Base-by-base conservation (phyloP, 306 rosid species). In the Quercus ilex region DNA sequence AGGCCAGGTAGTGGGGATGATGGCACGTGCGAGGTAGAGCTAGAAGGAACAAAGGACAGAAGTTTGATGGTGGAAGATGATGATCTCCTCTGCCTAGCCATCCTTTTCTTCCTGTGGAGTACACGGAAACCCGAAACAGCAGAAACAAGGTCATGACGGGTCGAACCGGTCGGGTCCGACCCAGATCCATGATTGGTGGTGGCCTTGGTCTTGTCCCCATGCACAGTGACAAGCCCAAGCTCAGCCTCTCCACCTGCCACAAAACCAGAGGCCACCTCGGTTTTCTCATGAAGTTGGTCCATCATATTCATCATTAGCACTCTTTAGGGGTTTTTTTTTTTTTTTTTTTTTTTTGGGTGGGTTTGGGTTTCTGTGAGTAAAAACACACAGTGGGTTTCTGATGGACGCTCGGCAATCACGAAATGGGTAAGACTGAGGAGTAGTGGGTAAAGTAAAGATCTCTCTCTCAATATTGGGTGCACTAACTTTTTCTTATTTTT, bases 391-490 rank as follows among this genome's bases (percentile, higher is more conserved):
- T 52, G 67, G 13, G 28, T 17, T 31, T 49, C 73, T 38, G 62
- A 69, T 75, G 76, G 91, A 89, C 89, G 92, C 95, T 91, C 84
- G 91, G 92, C 96, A 91, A 83, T 89, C 91, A 74, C 83, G 94
- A 92, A 88, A 90, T 90, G 91, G 94, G 76, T 70, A 49, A 13
- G 53, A 2, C 53, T 10, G 85, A 68, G 78, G 88, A 78, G 86
- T 82, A 83, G 76, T 41, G 46, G 12, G 46, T 85, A 35, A 79
- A 77, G 57, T 49, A 49, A 49, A 49, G 53, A 49, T 49, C 53
- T 41, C 46, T 41, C 46, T 41, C 46, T 41, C 46, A 41, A 41
- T 41, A 70, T 79, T 75, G 80, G 80, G 81, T 83, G 79, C 73
- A 65, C 51, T 74, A 26, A 30, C 58, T 9, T 30, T 35, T 63